Evolutionary conservation across 306 rosid genomes (phyloP), one percentile per base, ranked within the genome.

Genomic region (Gillenia trifoliata): DNA sequence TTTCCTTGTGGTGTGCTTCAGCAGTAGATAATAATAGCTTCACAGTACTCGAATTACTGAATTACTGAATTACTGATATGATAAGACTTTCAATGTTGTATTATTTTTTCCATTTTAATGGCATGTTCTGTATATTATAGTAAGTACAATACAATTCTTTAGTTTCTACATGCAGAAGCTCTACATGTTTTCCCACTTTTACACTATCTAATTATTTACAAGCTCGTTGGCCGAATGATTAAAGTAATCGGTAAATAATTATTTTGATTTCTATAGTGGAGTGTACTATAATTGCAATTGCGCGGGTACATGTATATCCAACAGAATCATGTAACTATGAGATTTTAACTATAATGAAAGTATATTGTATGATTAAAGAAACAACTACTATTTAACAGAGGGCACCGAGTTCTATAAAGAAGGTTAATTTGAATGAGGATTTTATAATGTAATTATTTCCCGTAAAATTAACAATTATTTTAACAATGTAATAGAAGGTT

Each of bases 11-110:
- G 88, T 81, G 84, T 83, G 91, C 76, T 79, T 79, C 74, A 54
- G 64, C 49, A 78, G 76, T 84, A 85, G 87, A 82, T 71, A 86
- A 71, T 22, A 75, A 79, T 78, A 87, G 77, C 83, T 81, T 82
- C 66, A 82, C 55, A 74, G 66, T 43, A 67, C 79, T 65, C 75
- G 68, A 61, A 61, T 76, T 65, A 16, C 52, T 47, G 20, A 61
- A 61, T 76, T 65, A 16, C 52, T 47, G 20, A 47, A 47, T 47
- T 20, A 65, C 80, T 76, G 50, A 76, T 68, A 33, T n/a, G 29
- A 55, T 55, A 22, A 9, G 13, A 22, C 52, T 47, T 8, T 29
- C 33, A 31, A 50, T n/a, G 47, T n/a, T 40, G 63, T 66, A 45
- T 45, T 47, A 47, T 47, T 47, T 47, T 47, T 5, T 47, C 20